Percentiles rank a stretch among this genome's conserved stretches.
Evolutionary conservation across 768 basidiomycete genomes (phyloP).

Genomic region (Lactarius psammicola): DNA sequence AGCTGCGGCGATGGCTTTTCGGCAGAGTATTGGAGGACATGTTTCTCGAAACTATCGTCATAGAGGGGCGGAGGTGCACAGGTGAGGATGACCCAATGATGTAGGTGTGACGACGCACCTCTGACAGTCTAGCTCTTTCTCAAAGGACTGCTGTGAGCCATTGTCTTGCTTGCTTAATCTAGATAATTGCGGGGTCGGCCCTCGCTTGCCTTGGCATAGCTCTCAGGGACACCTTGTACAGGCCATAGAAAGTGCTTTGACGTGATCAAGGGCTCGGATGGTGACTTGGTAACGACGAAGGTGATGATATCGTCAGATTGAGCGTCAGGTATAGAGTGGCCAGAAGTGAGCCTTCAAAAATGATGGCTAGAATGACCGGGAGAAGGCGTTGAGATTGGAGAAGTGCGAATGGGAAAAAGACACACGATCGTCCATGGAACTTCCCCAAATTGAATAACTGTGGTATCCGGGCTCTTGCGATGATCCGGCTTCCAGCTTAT

Average conservation of each 20-base stretch:
- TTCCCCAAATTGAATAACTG: conserved; percentile 97
- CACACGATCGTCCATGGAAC: conserved; percentile 92
- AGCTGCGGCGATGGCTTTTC: conserved; percentile 44
- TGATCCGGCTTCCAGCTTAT: conserved; percentile 53
- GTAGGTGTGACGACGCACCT: conserved; percentile 50
- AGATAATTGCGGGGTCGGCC: conserved; percentile 76
- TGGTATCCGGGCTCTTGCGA: conserved; percentile 93
- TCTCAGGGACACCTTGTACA: conserved; percentile 39
- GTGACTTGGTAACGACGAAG: conserved; percentile 82
- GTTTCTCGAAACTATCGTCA: conserved; percentile 96
- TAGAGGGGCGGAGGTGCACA: conserved; percentile 52
- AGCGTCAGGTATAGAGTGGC: conserved; percentile 77
- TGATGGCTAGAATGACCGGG: no score
- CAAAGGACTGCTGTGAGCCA: conserved; percentile 74
- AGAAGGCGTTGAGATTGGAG: no score
- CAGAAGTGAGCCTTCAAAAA: conserved; percentile 64
- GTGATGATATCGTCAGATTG: conserved; percentile 98
- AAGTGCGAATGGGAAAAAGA: conserved; percentile 10
- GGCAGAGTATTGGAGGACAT: conserved; percentile 80
- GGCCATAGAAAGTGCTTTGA: conserved; percentile 89
- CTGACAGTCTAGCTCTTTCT: conserved; percentile 84
- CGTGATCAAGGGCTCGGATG: conserved; percentile 74
- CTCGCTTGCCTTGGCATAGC: conserved; percentile 83
- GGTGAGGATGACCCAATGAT: no score
- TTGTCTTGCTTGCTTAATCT: conserved; percentile 57